Evolutionary conservation across 1,284 basidiomycete species (phyloP).

Genomic region (Cutaneotrichosporon arboriforme): DNA sequence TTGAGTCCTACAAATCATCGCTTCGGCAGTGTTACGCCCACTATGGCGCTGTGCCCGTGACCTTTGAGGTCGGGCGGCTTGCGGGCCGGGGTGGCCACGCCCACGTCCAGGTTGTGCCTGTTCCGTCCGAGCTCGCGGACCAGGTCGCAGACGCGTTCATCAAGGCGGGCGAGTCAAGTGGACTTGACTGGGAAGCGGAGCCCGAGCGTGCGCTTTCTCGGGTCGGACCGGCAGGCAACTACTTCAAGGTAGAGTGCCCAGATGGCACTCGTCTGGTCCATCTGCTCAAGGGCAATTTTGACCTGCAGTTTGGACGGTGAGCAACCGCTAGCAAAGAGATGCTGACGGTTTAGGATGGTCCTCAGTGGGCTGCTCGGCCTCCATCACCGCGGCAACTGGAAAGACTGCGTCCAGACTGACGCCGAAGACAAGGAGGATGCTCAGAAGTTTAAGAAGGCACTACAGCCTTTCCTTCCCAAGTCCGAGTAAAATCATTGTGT

Average conservation of each 20-base stretch:
- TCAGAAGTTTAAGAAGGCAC: constrained; percentile 71
- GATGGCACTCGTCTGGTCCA: constrained; percentile 80
- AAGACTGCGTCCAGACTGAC: constrained; percentile 69
- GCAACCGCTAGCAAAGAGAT: constrained; percentile 27
- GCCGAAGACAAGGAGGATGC: constrained; percentile 77
- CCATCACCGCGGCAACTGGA: constrained; percentile 82
- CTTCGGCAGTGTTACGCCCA: constrained; percentile 66
- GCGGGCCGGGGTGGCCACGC: constrained; percentile 85
- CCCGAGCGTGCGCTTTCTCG: constrained; percentile 59
- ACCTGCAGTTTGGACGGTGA: constrained; percentile 86
- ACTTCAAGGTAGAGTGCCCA: constrained; percentile 85
- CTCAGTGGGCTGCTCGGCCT: constrained; percentile 66
- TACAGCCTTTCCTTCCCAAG: constrained; percentile 57
- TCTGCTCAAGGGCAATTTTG: constrained; percentile 74
- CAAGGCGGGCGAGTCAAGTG: constrained; percentile 59
- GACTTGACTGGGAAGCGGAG: constrained; percentile 61
- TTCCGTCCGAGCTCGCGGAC: constrained; percentile 60
- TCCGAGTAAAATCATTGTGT: not conserved
- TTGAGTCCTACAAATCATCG: constrained; percentile 72
- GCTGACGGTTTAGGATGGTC: constrained; percentile 58
- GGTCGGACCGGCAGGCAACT: constrained; percentile 56
- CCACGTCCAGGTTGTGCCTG: constrained; percentile 78
- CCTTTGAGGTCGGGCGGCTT: constrained; percentile 82
- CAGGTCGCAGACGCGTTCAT: constrained; percentile 66
- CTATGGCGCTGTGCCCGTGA: constrained; percentile 62